Evolutionary conservation across 192 early-diverging fungal species (phyloP), one percentile per base, ranked within the genome.

Genomic region (Podochytrium sp.): DNA sequence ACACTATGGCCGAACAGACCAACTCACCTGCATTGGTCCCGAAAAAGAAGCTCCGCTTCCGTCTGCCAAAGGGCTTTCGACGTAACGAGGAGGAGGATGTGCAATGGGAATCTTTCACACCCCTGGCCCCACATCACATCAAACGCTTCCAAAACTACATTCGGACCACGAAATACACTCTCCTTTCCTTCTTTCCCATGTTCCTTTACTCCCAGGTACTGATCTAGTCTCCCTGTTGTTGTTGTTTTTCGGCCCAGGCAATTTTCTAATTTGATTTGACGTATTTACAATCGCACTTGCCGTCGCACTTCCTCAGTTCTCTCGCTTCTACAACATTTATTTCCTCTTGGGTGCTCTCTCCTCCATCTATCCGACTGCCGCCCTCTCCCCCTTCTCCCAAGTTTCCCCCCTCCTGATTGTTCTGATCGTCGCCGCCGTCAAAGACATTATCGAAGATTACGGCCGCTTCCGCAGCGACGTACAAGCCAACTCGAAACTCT

Each of bases 181-280:
- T 93, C 14, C 67, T 94, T 25, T 90, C 93, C 0, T 99, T 98
- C 78, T 79, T 99, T 35, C 97, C 97, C 12, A 91, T 93, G 77
- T 96, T 94, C 66, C 78, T 99, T 50, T 91, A 92, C 79, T 91
- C 94, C 80, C 96, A 99, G 86, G 96, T 98, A 77, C 87, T 91
- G 20, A 85, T 86, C 20, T 41, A 20, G 52, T 50, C 18, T 3
- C 38, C 20, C 49, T 37, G 30, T n/a, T 91, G 20, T 86, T 86
- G 30, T 41, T 32, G 52, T 50, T 29, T 3, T 47, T 32, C 49
- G 65, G 30, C 18, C 34, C 18, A 0, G 14, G 65, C 25, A 4
- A 1, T 71, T 41, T 49, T 16, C 29, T 27, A 32, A 49, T 32
- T 66, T 77, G 49, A 83, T 77, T 58, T 59, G 78, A 1, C n/a